Percentiles rank a stretch among this genome's conserved stretches.
Evolutionary conservation across 805 yeast genomes (phyloP).

Genomic region (Pichia heedii): DNA sequence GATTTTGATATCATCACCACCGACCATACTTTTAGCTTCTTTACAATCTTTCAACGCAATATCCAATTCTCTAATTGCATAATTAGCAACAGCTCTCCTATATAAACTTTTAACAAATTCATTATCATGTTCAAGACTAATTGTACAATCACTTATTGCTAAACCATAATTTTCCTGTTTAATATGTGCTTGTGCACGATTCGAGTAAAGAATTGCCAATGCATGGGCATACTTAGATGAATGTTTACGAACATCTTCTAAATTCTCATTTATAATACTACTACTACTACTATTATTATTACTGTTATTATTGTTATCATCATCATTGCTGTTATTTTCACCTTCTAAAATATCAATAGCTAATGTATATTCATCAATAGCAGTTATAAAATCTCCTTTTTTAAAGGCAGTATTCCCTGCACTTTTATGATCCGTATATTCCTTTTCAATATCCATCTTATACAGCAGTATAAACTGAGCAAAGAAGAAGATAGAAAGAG

Average conservation of each 20-base stretch:
- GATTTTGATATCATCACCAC: conserved; percentile 67
- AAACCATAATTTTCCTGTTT: conserved; percentile 80
- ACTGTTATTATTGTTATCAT: neutral
- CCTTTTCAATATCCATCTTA: conserved; percentile 7
- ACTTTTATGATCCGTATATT: conserved; percentile 44
- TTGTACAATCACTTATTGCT: conserved; percentile 71
- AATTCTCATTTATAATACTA: neutral
- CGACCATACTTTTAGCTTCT: conserved; percentile 40
- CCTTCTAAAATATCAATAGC: conserved; percentile 48
- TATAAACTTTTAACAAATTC: conserved; percentile 72
- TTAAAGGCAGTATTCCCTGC: conserved; percentile 71
- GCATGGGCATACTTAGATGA: conserved; percentile 27
- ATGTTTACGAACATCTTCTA: conserved; percentile 6
- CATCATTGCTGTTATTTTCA: neutral
- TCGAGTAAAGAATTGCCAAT: conserved; percentile 57
- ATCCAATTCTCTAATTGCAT: conserved; percentile 67
- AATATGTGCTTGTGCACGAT: conserved; percentile 85
- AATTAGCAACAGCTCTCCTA: conserved; percentile 74
- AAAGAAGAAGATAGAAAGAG: no score
- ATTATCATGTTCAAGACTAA: conserved; percentile 60
- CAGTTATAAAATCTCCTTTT: conserved; percentile 51
- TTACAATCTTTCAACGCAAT: conserved; percentile 67
- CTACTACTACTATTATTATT: neutral
- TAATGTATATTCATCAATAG: conserved; percentile 59
- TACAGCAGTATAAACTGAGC: neutral